phyloP scores from a whole-genome alignment of 345 rosid species.

The Isatis tinctoria region DNA sequence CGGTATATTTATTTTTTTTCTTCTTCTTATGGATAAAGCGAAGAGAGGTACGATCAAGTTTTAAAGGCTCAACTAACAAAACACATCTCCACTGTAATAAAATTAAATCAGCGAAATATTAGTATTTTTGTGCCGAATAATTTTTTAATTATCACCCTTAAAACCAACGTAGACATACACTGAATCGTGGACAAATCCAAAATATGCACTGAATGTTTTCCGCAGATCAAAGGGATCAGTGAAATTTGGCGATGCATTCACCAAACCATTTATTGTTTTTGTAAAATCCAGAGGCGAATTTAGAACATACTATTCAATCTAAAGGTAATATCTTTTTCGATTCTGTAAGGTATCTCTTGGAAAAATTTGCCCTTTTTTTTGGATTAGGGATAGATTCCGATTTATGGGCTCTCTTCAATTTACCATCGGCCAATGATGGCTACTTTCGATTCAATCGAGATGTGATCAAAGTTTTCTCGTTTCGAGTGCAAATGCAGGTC shows the following conservation, averaged over 20 bases:
- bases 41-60: not conserved
- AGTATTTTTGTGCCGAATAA: not conserved
- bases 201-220: conserved; percentile 10
- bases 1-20: no score
- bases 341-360: conserved; percentile 7
- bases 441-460: conserved; percentile 20
- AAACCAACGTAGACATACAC: not conserved
- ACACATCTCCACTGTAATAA: conserved; percentile 10
- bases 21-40: no score
- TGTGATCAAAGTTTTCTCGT: conserved; percentile 15
- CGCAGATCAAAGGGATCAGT: conserved; percentile 23
- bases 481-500: conserved; percentile 18
- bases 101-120: not conserved
- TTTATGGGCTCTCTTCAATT: conserved; percentile 18
- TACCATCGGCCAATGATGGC: not conserved
- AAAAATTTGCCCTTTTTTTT: not conserved
- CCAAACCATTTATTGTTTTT: not conserved
- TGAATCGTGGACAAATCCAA: conserved; percentile 22
- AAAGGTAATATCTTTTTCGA: conserved; percentile 14
- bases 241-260: conserved; percentile 8
- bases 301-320: conserved; percentile 1
- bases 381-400: not conserved
- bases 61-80: not conserved
- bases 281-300: conserved; percentile 16
- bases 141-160: not conserved